Evolutionary conservation across 2,329 filamentous ascomycete genomes (phyloP), one percentile per base, ranked within the genome.

Genomic region (Aspergillus glaucus): DNA sequence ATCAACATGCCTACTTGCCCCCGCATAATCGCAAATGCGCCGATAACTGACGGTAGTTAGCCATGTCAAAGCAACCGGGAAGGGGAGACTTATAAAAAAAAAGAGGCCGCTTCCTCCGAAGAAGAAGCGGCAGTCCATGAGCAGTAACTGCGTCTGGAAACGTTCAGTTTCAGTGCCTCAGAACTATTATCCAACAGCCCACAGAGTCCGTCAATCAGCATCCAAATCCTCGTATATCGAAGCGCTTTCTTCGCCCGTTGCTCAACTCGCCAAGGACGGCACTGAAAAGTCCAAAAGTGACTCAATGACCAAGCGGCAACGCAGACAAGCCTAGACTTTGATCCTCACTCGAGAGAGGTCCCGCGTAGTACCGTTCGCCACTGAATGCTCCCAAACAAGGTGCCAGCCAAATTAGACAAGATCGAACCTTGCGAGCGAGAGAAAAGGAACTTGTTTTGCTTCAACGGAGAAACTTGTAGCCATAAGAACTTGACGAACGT

Each of bases 271-370:
- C 48, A 37, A 49, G 49, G 46, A 49, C n/a, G 46, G 52, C 47
- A 43, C 39, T 36, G 39, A 37, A 32, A 41, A 30, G n/a, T 42
- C 36, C 22, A 41, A 51, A 45, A 36, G 42, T 41, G 6, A 14
- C 7, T 19, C 40, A 53, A 44, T 55, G 50, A 24, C 46, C 15
- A 56, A 41, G 48, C 46, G 64, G 62, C 58, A 75, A 47, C 28
- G 46, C 79, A 75, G 88, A 92, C 87, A 91, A 92, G 88, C 80
- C 88, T 76, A 89, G 84, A 77, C 88, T 90, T 89, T 94, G 88
- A 94, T 85, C 76, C 87, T 87, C 89, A 90, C 87, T 80, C 85
- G 67, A 82, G 87, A 89, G 88, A 89, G 87, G 87, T 89, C 88
- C 88, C 78, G 72, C 70, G 59, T 66, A 40, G 39, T 26, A 30